Base-by-base conservation (phyloP, 257 asterid genomes). In the Craterostigma plantagineum region DNA sequence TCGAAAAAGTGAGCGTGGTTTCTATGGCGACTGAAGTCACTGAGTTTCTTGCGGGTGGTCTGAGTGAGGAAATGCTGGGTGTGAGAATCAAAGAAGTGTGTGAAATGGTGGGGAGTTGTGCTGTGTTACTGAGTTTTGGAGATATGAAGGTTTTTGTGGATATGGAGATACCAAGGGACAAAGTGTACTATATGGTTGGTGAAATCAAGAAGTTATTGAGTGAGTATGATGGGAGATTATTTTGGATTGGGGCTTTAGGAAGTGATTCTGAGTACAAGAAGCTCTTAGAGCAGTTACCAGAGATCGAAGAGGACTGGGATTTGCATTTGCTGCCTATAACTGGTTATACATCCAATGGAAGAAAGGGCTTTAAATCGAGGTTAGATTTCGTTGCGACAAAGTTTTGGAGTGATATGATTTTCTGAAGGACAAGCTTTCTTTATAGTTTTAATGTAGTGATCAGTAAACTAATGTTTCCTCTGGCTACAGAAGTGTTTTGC, bases 61-160 rank as follows among this genome's bases (percentile, higher is more conserved):
- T 62, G 67, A 67, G 63, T 45, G 72, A 64, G 56, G 85, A 72
- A 36, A 43, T 12, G 55, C 40, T 72, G 42, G 61, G 51, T 37
- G 56, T 56, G 62, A 70, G 72, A 70, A 59, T 87, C 11, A 63
- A 74, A 51, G 75, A 74, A 58, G 58, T 72, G 43, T 57, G 49
- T 35, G 72, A 63, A 51, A 52, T 55, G 40, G 57, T 59, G 35
- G 42, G 54, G 50, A 52, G 42, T 18, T 54, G 73, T 9, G 97
- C 93, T 9, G 37, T 68, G 35, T 36, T 79, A 6, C 53, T 77
- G 10, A 75, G 46, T 65, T 74, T 63, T 54, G 98, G 98, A 13
- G 91, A 79, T 52, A 55, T 82, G 54, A 73, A 60, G 75, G 59
- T 50, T 18, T 63, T 82, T 52, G 66, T 70, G 48, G 77, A 79